phyloP scores from a whole-genome alignment of 768 basidiomycete genomes.

The Pleurotus pulmonarius region DNA sequence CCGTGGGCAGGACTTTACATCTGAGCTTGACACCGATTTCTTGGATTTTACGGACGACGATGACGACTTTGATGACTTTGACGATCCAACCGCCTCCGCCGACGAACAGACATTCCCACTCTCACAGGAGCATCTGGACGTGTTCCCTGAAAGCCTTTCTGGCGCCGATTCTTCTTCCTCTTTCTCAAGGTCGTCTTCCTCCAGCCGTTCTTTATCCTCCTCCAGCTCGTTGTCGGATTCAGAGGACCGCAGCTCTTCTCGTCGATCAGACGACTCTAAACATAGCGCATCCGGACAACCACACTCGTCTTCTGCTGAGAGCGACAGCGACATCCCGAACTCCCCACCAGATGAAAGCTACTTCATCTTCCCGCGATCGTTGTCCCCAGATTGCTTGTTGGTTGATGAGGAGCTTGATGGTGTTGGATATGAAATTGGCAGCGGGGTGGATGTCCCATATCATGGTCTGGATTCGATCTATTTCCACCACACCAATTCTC shows the following conservation, averaged over 20 bases:
- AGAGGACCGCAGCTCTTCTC: not conserved
- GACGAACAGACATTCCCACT: not conserved
- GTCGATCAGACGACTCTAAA: constrained; percentile 9
- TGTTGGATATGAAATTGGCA: constrained; percentile 11
- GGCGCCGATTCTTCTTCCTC: not conserved
- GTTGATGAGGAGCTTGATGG: constrained; percentile 15
- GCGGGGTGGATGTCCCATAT: constrained; percentile 3
- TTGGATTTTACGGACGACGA: constrained; percentile 17
- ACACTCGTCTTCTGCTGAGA: constrained; percentile 19
- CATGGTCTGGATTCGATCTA: constrained; percentile 2
- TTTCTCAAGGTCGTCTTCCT: constrained; percentile 4
- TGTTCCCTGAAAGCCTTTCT: not conserved
- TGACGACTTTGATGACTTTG: not conserved
- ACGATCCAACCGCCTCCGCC: not conserved
- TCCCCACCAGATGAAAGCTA: constrained; percentile 20
- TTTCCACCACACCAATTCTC: constrained; percentile 3
- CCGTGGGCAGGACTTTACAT: constrained; percentile 12
- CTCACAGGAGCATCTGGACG: no score
- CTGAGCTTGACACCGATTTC: constrained; percentile 16
- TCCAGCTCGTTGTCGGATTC: constrained; percentile 1
- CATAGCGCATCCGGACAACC: constrained; percentile 9
- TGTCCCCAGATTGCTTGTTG: constrained; percentile 16
- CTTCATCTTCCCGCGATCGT: constrained; percentile 16
- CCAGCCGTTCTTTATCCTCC: constrained; percentile 3
- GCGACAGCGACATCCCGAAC: constrained; percentile 21